Percentiles rank a stretch among this genome's conserved stretches.
Conservation (phyloP, 345 rosid species). For the Salix brachista region DNA sequence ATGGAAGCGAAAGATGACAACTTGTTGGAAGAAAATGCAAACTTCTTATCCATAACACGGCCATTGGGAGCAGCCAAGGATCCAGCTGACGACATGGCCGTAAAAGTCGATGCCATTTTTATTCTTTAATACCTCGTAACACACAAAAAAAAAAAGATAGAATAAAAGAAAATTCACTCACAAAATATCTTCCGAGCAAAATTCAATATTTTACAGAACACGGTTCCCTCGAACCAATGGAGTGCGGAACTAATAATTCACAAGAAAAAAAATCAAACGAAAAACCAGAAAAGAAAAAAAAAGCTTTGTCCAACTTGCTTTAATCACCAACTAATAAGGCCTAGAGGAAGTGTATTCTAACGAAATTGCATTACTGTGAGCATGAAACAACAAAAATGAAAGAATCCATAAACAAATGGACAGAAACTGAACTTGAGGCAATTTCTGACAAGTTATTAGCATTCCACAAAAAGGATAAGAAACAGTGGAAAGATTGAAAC, state of each 20-base stretch:
- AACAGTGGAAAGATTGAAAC: neutral
- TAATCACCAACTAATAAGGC: neutral
- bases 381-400: neutral
- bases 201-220: neutral
- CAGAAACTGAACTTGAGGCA: neutral
- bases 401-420: neutral
- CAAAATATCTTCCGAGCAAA: neutral
- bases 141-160: too few relatives aligned
- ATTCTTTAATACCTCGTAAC: neutral
- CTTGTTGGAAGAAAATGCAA: slow-evolving; percentile 47
- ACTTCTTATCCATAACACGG: slow-evolving; percentile 50
- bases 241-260: neutral
- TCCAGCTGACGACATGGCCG: slow-evolving; percentile 67
- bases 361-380: neutral
- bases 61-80: slow-evolving; percentile 59
- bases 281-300: neutral
- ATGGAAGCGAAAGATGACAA: slow-evolving; percentile 66
- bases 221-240: neutral
- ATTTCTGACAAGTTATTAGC: neutral
- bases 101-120: slow-evolving; percentile 73
- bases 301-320: neutral
- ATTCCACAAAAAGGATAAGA: neutral
- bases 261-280: neutral
- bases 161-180: neutral
- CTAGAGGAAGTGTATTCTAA: neutral